Conservation (phyloP, 2,329 filamentous ascomycete genomes). For the Rutstroemia sp. region DNA sequence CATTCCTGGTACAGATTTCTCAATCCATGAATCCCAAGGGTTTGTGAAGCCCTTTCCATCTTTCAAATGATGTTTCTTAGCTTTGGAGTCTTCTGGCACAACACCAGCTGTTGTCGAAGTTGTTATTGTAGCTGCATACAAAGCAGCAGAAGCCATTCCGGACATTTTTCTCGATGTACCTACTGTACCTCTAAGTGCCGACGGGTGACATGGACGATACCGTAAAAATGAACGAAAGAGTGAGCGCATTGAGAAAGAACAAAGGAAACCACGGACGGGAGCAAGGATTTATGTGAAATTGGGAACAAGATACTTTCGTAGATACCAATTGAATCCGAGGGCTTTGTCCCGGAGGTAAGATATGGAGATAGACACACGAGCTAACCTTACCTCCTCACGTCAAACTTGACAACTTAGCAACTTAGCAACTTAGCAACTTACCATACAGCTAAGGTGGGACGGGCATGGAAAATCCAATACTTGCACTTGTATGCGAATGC, state of each 20-base stretch:
- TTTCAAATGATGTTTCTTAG: slow-evolving; percentile 43
- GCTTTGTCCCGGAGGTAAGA: neutral
- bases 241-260: slow-evolving; percentile 32
- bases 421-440: too few species aligned
- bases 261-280: slow-evolving; percentile 29
- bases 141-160: slow-evolving; percentile 15
- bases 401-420: too few species aligned
- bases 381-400: too few species aligned
- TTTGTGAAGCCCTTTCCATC: slow-evolving; percentile 48
- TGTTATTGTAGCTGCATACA: slow-evolving; percentile 23
- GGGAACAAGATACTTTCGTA: neutral
- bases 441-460: too few species aligned
- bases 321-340: neutral
- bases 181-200: neutral
- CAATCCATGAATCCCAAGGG: slow-evolving; percentile 47
- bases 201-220: slow-evolving; percentile 13
- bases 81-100: slow-evolving; percentile 30
- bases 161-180: slow-evolving; percentile 17
- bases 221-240: slow-evolving; percentile 30
- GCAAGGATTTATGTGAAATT: neutral
- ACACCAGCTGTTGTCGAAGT: slow-evolving; percentile 20
- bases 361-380: neutral
- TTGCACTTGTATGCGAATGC: too few species aligned
- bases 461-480: too few species aligned
- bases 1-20: slow-evolving; percentile 31